Evolutionary conservation across 192 early-diverging fungal species (phyloP).

Genomic region (Entomortierella lignicola): DNA sequence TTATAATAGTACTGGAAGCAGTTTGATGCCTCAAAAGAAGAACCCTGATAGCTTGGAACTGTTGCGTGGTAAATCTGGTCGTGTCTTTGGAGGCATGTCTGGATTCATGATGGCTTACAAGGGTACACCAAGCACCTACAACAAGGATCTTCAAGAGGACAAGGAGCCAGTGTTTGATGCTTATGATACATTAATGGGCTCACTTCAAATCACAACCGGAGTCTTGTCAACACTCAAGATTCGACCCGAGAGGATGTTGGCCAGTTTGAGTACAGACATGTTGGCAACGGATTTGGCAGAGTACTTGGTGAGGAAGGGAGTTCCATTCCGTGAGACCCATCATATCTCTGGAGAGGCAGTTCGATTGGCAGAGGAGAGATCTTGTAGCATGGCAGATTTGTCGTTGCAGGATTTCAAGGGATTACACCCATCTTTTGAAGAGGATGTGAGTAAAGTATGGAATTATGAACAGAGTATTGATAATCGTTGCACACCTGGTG

Average conservation of each 20-base stretch:
- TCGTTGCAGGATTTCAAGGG: slow-evolving; percentile 83
- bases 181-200: slow-evolving; percentile 88
- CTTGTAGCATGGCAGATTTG: slow-evolving; percentile 78
- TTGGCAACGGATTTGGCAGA: slow-evolving; percentile 98
- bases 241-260: slow-evolving; percentile 85
- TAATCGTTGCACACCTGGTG: slow-evolving; percentile 87
- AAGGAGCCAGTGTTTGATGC: slow-evolving; percentile 99
- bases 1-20: slow-evolving; percentile 89
- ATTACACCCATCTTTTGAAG: slow-evolving; percentile 86
- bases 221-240: slow-evolving; percentile 93
- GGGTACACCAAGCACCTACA: slow-evolving; percentile 97
- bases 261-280: slow-evolving; percentile 89
- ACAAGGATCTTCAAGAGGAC: slow-evolving; percentile 99
- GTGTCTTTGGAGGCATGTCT: slow-evolving; percentile 94
- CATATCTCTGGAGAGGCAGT: slow-evolving; percentile 98
- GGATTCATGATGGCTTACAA: slow-evolving; percentile 99
- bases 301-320: slow-evolving; percentile 97
- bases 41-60: slow-evolving; percentile 98
- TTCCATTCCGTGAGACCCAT: slow-evolving; percentile 99
- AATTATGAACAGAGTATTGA: slow-evolving; percentile 94
- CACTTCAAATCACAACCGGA: slow-evolving; percentile 92
- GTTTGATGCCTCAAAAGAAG: slow-evolving; percentile 99
- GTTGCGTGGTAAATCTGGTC: slow-evolving; percentile 95
- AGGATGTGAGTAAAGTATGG: slow-evolving; percentile 87
- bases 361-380: slow-evolving; percentile 89